These are phyloP conservation scores for Abortiporus biennis DNA, from an alignment of 1,284 basidiomycete species.

Conservation along the genomic window DNA sequence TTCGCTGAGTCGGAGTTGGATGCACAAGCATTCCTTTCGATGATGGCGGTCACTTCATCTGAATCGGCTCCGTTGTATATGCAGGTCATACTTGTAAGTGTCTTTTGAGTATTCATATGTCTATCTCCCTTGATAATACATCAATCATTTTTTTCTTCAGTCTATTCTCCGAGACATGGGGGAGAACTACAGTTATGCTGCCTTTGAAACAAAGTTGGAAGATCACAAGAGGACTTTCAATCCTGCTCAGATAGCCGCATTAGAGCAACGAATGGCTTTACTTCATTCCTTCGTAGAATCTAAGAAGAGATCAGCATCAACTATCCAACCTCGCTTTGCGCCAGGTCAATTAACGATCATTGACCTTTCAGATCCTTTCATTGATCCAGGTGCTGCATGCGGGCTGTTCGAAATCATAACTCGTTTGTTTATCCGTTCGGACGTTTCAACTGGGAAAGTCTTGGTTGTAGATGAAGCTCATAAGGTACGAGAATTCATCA, in stretches of 20 bases:
- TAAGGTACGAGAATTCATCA: slow-evolving; percentile 42
- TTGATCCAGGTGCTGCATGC: slow-evolving; percentile 61
- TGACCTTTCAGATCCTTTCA: slow-evolving; percentile 68
- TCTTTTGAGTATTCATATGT: no score
- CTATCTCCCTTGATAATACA: no score
- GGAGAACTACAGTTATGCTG: slow-evolving; percentile 35
- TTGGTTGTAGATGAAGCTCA: slow-evolving; percentile 72
- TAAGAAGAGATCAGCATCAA: slow-evolving; percentile 11
- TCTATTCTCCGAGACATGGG: slow-evolving; percentile 41
- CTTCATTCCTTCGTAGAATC: slow-evolving; percentile 43
- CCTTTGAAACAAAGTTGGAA: slow-evolving; percentile 43
- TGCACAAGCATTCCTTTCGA: slow-evolving; percentile 56
- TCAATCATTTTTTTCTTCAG: slow-evolving; percentile 18
- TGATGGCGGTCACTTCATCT: slow-evolving; percentile 61
- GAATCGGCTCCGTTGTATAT: slow-evolving; percentile 61
- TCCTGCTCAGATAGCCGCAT: slow-evolving; percentile 39
- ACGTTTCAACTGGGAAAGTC: slow-evolving; percentile 60
- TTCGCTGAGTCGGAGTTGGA: slow-evolving; percentile 61
- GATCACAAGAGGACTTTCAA: slow-evolving; percentile 45
- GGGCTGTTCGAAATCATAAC: slow-evolving; percentile 65
- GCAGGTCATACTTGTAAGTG: slow-evolving; percentile 51
- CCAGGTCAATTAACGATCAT: slow-evolving; percentile 55
- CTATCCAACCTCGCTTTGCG: slow-evolving; percentile 31
- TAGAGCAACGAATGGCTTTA: slow-evolving; percentile 45
- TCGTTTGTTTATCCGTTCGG: slow-evolving; percentile 57